Percentiles rank a stretch among this genome's conserved stretches.
Conservation (phyloP, 257 asterid species). For the Solanum clarkiae region DNA sequence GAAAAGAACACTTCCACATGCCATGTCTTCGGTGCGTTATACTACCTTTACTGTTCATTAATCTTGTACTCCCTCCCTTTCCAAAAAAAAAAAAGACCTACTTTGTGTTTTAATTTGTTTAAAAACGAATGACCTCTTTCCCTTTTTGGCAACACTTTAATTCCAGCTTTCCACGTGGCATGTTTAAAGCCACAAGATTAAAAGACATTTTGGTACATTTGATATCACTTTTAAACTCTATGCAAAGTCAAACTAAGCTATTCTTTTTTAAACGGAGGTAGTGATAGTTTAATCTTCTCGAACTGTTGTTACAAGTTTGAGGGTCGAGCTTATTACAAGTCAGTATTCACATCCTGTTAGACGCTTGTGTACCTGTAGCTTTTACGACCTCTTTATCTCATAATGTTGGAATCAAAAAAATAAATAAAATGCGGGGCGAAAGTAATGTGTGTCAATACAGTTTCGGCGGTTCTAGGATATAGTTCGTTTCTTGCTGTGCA, state of each 20-base stretch:
- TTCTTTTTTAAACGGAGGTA: too few species aligned
- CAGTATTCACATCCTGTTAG: background rate
- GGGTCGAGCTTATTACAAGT: background rate
- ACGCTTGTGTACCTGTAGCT: background rate
- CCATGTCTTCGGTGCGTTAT: constrained; percentile 67
- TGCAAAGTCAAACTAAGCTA: too few species aligned
- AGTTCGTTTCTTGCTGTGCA: background rate
- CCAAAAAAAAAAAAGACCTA: too few species aligned
- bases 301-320: background rate
- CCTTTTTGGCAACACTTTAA: too few species aligned
- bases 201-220: too few species aligned
- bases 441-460: background rate
- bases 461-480: background rate
- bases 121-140: too few species aligned
- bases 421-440: background rate
- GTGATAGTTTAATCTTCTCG: background rate
- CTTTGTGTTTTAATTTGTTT: too few species aligned
- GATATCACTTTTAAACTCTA: too few species aligned
- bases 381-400: background rate
- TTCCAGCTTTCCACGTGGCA: too few species aligned
- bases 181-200: too few species aligned
- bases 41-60: background rate
- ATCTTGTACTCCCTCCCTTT: background rate
- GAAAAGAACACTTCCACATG: constrained; percentile 97
- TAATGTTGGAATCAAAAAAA: background rate